A percentile compares a stretch with the other conserved stretches of the same genome.
Evolutionary conservation across 169 alveolate species (phyloP).

Genomic region (Eimeria falciformis): DNA sequence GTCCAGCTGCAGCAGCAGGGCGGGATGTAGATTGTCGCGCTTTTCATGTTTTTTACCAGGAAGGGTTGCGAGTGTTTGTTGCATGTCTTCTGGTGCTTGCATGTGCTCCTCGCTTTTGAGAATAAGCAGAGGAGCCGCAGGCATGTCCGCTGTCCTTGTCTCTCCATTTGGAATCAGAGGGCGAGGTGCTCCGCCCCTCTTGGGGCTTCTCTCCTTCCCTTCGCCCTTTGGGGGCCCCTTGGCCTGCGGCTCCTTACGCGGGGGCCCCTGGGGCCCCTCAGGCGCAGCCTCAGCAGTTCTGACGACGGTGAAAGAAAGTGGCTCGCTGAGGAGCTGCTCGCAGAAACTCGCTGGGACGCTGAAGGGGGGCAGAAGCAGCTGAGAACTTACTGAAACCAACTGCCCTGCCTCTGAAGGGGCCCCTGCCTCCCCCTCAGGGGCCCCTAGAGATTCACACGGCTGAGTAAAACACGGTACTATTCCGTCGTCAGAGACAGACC

Average conservation of each 20-base stretch:
- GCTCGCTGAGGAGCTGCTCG: slow-evolving; percentile 47
- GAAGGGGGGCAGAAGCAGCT: slow-evolving; percentile 34
- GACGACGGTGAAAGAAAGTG: background rate
- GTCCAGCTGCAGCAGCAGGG: too few relatives aligned
- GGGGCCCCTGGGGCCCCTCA: slow-evolving; percentile 29
- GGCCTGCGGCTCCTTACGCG: slow-evolving; percentile 37
- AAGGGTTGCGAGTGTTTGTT: slow-evolving; percentile 12
- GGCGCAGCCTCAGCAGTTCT: background rate
- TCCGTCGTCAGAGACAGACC: background rate
- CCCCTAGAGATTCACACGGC: background rate
- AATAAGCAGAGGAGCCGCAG: slow-evolving; percentile 27
- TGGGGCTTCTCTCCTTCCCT: slow-evolving; percentile 16
- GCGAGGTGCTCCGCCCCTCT: slow-evolving; percentile 24
- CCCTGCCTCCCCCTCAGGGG: background rate
- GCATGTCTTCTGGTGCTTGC: slow-evolving; percentile 51
- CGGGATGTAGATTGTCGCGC: too few relatives aligned
- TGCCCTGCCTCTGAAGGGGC: background rate
- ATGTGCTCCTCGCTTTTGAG: slow-evolving; percentile 26
- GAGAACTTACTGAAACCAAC: slow-evolving; percentile 4
- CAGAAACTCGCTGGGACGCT: slow-evolving; percentile 48
- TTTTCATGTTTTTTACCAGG: background rate
- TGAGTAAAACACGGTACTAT: background rate
- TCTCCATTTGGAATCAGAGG: slow-evolving; percentile 51
- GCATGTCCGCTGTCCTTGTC: slow-evolving; percentile 37
- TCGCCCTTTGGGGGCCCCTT: slow-evolving; percentile 31